These are phyloP conservation scores for Dictyostelium purpureum DNA, from an alignment of 78 protist genomes.

Conservation along the genomic window DNA sequence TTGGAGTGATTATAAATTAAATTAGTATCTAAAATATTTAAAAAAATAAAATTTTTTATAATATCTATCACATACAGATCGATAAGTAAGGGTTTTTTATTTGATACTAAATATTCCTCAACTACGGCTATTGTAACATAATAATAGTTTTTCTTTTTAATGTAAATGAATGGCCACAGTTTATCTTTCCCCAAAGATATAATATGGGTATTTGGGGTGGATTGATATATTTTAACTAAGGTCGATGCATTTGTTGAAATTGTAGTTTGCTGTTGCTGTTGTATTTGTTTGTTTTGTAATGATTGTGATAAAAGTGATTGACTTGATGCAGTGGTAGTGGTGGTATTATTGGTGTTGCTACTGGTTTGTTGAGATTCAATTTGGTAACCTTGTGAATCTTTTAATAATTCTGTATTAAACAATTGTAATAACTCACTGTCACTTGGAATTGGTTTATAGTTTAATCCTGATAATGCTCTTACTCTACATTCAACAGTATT, in stretches of 20 bases:
- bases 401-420: slow-evolving; percentile 16
- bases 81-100: slow-evolving; percentile 16
- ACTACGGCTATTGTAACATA: slow-evolving; percentile 48
- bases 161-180: slow-evolving; percentile 62
- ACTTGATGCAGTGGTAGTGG: background rate
- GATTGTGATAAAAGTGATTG: background rate
- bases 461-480: slow-evolving; percentile 37
- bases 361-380: background rate
- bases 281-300: background rate
- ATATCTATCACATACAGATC: background rate
- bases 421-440: slow-evolving; percentile 25
- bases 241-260: background rate
- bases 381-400: background rate
- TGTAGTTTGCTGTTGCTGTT: background rate
- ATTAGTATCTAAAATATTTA: background rate
- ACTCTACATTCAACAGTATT: slow-evolving; percentile 61
- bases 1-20: background rate
- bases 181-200: slow-evolving; percentile 51
- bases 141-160: slow-evolving; percentile 46
- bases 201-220: slow-evolving; percentile 74
- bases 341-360: background rate
- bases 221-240: background rate
- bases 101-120: slow-evolving; percentile 32
- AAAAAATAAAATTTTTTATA: background rate
- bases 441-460: slow-evolving; percentile 52